phyloP scores from a whole-genome alignment of 2,329 filamentous ascomycete species.

The Parastagonospora nodorum region DNA sequence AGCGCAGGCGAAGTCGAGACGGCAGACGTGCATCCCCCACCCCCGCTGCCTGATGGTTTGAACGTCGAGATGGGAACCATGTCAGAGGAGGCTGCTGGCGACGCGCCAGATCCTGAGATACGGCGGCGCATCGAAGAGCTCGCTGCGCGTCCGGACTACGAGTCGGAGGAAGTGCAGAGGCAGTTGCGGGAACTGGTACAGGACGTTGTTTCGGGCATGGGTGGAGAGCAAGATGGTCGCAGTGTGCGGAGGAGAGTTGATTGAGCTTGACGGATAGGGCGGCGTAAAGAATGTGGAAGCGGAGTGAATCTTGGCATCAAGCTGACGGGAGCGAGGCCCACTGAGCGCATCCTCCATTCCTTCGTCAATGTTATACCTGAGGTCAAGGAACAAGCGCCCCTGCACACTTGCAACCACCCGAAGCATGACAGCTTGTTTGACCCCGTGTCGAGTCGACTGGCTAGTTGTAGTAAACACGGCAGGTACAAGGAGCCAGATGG shows the following conservation, averaged over 20 bases:
- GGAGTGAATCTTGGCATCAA: too few relatives aligned
- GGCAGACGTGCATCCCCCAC: constrained; percentile 51
- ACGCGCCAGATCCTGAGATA: constrained; percentile 79
- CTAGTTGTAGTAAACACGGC: too few relatives aligned
- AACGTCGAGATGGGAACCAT: constrained; percentile 78
- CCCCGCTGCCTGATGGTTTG: constrained; percentile 75
- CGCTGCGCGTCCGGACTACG: constrained; percentile 80
- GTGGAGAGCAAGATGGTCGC: constrained; percentile 64
- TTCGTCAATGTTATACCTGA: too few relatives aligned
- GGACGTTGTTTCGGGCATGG: constrained; percentile 75
- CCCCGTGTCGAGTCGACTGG: too few relatives aligned
- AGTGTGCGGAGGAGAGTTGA: constrained; percentile 44
- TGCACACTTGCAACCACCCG: too few relatives aligned
- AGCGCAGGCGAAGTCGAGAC: constrained; percentile 22
- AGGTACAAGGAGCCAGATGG: too few relatives aligned
- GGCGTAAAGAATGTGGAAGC: background rate
- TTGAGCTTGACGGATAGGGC: constrained; percentile 18
- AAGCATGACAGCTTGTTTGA: too few relatives aligned
- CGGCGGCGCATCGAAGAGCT: constrained; percentile 86
- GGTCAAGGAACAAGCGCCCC: too few relatives aligned
- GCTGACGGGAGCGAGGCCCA: too few relatives aligned
- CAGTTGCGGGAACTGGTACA: constrained; percentile 78
- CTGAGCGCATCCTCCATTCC: too few relatives aligned
- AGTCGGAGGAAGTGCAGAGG: constrained; percentile 77
- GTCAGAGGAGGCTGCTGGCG: constrained; percentile 58